A percentile compares a stretch with the other conserved stretches of the same genome.
These are phyloP conservation scores for Gossypium gossypioides DNA, from an alignment of 441 rosid genomes.

Conservation along the genomic window DNA sequence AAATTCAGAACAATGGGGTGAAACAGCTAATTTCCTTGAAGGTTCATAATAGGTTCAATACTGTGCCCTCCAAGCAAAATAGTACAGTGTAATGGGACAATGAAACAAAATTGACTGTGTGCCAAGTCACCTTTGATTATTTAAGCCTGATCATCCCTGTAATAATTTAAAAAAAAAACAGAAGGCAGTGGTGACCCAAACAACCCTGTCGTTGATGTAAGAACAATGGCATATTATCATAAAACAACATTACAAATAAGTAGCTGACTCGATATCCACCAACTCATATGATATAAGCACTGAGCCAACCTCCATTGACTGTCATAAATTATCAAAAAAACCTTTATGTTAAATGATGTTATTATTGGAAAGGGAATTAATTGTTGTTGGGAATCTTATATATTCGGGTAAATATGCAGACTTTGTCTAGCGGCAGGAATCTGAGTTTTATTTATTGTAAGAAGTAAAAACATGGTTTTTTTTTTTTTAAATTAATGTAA, in stretches of 20 bases:
- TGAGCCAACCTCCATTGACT: not conserved
- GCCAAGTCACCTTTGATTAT: slow-evolving; percentile 4
- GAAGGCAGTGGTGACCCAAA: not conserved
- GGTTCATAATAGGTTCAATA: not conserved
- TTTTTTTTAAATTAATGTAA: not conserved
- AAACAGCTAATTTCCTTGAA: too few relatives aligned
- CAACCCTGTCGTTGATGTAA: not conserved
- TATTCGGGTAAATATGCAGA: not conserved
- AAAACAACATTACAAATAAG: not conserved
- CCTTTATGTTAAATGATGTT: not conserved
- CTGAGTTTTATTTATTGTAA: not conserved
- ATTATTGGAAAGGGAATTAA: not conserved
- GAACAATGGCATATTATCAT: not conserved
- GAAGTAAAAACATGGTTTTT: not conserved
- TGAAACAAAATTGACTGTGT: not conserved
- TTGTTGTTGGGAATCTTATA: not conserved
- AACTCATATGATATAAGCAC: not conserved
- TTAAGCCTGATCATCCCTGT: not conserved
- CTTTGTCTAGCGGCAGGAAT: not conserved
- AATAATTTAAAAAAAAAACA: not conserved
- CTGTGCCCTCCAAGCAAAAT: not conserved
- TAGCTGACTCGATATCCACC: slow-evolving; percentile 1
- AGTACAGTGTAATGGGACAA: not conserved
- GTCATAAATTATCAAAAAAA: not conserved
- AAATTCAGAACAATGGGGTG: too few relatives aligned